These are phyloP conservation scores for Dissophora ornata DNA, from an alignment of 192 early-diverging fungal species.

Conservation along the genomic window DNA sequence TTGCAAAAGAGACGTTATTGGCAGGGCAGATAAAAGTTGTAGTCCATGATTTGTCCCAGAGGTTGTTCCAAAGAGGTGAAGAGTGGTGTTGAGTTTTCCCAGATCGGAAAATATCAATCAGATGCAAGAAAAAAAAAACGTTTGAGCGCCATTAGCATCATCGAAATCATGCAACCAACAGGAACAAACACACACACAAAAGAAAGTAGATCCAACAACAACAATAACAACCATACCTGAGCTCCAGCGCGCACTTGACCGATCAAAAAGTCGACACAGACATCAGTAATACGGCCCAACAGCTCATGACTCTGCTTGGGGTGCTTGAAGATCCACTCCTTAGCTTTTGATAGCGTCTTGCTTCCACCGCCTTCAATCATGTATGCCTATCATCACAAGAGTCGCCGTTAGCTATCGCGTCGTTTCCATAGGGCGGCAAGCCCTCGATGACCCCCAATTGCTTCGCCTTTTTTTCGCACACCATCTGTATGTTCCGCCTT, in stretches of 20 bases:
- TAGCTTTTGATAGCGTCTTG: conserved; percentile 90
- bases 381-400: conserved; percentile 69
- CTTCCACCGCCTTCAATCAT: conserved; percentile 99
- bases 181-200: not conserved
- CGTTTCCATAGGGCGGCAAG: too few species aligned
- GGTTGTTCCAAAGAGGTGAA: too few species aligned
- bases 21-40: not conserved
- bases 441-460: too few species aligned
- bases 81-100: too few species aligned
- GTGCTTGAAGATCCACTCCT: conserved; percentile 89
- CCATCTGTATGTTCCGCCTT: not conserved
- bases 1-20: too few species aligned
- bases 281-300: conserved; percentile 84
- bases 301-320: conserved; percentile 80
- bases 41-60: too few species aligned
- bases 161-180: not conserved
- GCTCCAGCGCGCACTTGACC: conserved; percentile 97
- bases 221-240: conserved; percentile 65
- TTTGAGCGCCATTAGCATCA: conserved; percentile 1
- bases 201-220: not conserved
- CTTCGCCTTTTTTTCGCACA: too few species aligned
- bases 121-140: not conserved
- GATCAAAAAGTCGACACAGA: conserved; percentile 86
- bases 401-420: not conserved
- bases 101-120: not conserved